Conservation (phyloP, 1,284 basidiomycete species). For the Microbotryomycetes sp. region DNA sequence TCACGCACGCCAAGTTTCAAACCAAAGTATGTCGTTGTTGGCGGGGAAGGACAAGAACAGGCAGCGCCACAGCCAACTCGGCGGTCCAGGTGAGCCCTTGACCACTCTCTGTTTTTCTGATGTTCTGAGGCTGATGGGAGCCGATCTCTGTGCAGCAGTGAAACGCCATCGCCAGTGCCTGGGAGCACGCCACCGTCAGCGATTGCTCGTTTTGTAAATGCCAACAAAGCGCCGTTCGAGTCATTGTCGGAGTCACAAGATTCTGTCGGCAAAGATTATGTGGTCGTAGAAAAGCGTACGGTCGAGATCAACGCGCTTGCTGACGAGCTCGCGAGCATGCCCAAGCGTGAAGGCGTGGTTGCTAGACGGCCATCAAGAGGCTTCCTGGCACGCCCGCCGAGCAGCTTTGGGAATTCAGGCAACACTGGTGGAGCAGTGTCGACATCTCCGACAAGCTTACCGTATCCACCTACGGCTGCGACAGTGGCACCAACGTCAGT, state of each 20-base stretch:
- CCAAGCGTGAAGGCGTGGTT: slow-evolving; percentile 41
- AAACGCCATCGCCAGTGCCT: slow-evolving; percentile 3
- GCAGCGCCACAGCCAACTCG: not conserved
- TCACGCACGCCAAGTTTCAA: slow-evolving; percentile 16
- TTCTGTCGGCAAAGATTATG: slow-evolving; percentile 48
- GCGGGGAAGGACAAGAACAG: not conserved
- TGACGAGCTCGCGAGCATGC: slow-evolving; percentile 48
- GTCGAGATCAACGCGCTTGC: slow-evolving; percentile 54
- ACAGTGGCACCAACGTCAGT: slow-evolving; percentile 45
- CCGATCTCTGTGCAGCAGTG: not conserved
- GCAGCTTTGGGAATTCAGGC: slow-evolving; percentile 12
- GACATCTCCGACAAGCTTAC: slow-evolving; percentile 40
- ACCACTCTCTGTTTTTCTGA: too few relatives aligned
- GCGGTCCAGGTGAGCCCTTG: too few relatives aligned
- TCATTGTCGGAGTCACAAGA: slow-evolving; percentile 34
- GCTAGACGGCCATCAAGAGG: slow-evolving; percentile 42
- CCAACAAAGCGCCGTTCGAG: slow-evolving; percentile 9
- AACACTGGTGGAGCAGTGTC: slow-evolving; percentile 21
- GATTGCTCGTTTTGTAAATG: slow-evolving; percentile 15
- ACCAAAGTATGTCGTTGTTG: slow-evolving; percentile 24
- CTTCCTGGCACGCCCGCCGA: slow-evolving; percentile 34
- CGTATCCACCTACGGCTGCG: slow-evolving; percentile 37
- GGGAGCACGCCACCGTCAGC: slow-evolving; percentile 8
- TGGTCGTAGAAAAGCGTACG: slow-evolving; percentile 53
- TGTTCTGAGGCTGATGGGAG: too few relatives aligned